Base-by-base conservation (phyloP, 2,329 filamentous ascomycete genomes). In the Calonectria pteridis region DNA sequence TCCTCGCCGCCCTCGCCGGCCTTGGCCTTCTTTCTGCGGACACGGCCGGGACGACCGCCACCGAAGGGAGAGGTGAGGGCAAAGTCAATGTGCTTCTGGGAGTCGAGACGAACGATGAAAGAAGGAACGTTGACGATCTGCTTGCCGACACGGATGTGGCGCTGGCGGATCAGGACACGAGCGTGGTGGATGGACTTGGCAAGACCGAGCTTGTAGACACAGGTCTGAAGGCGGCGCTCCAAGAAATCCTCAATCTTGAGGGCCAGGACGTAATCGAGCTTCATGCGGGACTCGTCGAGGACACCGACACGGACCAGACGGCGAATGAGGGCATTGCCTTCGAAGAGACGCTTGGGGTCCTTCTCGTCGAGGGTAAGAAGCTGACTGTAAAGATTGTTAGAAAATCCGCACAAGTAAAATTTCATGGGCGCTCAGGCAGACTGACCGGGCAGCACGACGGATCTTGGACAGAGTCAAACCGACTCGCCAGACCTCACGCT, bases 71-170 rank as follows among this genome's bases (percentile, higher is more conserved):
- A 98, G 89, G 94, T 97, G 81, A 99, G 93, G 78, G 97, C 92
- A 88, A 99, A 98, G 92, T 99, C 97, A 85, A 99, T 98, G 94
- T 99, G 97, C 95, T 99, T 99, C 94, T 99, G 97, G 84, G 96
- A 98, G 92, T 99, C 97, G 85, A 99, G 95, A 90, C 97, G 97
- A 88, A 99, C 97, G 87, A 99, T 94, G 94, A 98, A 99, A 71
- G 96, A 98, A 80, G 97, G 97, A 76, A 99, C 97, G 90, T 99
- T 99, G 92, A 99, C 97, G 87, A 99, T 98, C 92, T 99, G 97
- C 95, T 99, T 99, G 90, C 97, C 97, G 86, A 99, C 97, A 86
- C 96, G 97, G 90, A 99, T 99, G 92, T 99, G 97, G 86, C 97
- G 94, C 92, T 99, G 97, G 88, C 95, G 95, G 92, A 99, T 99